Conservation (phyloP, 2,329 filamentous ascomycete genomes). For the Macrophomina tecta region DNA sequence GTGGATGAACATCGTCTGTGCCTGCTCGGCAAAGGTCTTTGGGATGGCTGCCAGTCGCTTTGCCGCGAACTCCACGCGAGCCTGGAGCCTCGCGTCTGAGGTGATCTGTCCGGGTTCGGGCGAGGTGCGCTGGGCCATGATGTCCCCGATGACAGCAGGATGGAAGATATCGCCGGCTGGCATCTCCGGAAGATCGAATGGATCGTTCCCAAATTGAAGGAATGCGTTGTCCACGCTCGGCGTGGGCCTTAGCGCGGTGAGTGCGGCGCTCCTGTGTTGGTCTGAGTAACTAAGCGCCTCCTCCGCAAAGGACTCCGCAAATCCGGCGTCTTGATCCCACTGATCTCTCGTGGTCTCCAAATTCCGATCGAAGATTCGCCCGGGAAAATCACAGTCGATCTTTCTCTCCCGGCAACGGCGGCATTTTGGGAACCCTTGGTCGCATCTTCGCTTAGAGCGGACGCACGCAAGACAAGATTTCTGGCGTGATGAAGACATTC, state of each 20-base stretch:
- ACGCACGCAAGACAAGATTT: constrained; percentile 33
- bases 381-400: constrained; percentile 30
- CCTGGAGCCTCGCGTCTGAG: constrained; percentile 16
- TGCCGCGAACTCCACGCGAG: constrained; percentile 28
- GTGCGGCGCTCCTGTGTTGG: background rate
- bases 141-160: constrained; percentile 5
- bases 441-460: constrained; percentile 32
- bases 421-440: constrained; percentile 30
- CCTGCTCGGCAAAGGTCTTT: constrained; percentile 31
- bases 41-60: constrained; percentile 24
- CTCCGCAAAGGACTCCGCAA: background rate
- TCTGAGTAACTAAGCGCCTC: background rate
- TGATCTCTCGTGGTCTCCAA: background rate
- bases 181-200: constrained; percentile 29
- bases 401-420: constrained; percentile 30
- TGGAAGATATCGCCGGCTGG: background rate
- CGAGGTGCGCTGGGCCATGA: background rate
- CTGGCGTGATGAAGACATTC: constrained; percentile 27
- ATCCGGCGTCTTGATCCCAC: background rate
- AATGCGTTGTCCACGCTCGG: constrained; percentile 23
- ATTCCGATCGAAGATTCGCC: background rate
- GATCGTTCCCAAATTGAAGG: constrained; percentile 30
- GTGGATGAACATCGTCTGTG: constrained; percentile 32
- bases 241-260: background rate
- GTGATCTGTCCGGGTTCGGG: background rate